These are phyloP conservation scores for Amanita subjunquillea DNA, from an alignment of 768 basidiomycete species.

Conservation along the genomic window DNA sequence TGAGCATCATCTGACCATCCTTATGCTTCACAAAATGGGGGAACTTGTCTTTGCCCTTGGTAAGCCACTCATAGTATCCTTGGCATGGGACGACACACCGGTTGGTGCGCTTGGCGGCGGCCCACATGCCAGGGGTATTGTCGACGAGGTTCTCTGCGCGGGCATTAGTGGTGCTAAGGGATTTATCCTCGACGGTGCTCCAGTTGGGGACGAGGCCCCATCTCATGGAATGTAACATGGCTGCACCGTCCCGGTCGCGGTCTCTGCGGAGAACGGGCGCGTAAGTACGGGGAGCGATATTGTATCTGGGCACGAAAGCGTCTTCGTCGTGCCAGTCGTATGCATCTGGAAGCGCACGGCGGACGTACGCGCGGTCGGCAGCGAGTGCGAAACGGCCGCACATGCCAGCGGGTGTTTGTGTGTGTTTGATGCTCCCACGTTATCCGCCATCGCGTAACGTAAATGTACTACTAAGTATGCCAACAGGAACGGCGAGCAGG, in stretches of 20 bases:
- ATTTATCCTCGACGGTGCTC: slow-evolving; percentile 63
- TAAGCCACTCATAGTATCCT: slow-evolving; percentile 89
- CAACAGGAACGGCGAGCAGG: too few relatives aligned
- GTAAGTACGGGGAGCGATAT: slow-evolving; percentile 74
- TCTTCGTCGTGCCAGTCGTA: slow-evolving; percentile 44
- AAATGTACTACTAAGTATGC: too few relatives aligned
- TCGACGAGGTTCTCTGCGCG: slow-evolving; percentile 72
- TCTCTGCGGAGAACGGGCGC: slow-evolving; percentile 60
- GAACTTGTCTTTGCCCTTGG: slow-evolving; percentile 66
- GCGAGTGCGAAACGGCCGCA: slow-evolving; percentile 57
- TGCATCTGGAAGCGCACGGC: slow-evolving; percentile 32
- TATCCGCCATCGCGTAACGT: too few relatives aligned
- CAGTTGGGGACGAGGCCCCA: slow-evolving; percentile 89
- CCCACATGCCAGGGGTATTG: slow-evolving; percentile 73
- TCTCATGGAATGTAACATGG: slow-evolving; percentile 66
- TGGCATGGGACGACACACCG: slow-evolving; percentile 78
- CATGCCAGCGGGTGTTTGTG: slow-evolving; percentile 24
- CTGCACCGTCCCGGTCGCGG: background rate
- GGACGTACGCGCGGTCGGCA: slow-evolving; percentile 26
- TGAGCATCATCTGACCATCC: slow-evolving; percentile 58
- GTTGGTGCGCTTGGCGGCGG: slow-evolving; percentile 65
- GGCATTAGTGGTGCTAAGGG: slow-evolving; percentile 83
- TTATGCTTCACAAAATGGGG: slow-evolving; percentile 75
- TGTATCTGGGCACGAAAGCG: slow-evolving; percentile 55
- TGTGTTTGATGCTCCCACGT: background rate